Conservation (phyloP, 306 rosid genomes). For the Psophocarpus tetragonolobus region DNA sequence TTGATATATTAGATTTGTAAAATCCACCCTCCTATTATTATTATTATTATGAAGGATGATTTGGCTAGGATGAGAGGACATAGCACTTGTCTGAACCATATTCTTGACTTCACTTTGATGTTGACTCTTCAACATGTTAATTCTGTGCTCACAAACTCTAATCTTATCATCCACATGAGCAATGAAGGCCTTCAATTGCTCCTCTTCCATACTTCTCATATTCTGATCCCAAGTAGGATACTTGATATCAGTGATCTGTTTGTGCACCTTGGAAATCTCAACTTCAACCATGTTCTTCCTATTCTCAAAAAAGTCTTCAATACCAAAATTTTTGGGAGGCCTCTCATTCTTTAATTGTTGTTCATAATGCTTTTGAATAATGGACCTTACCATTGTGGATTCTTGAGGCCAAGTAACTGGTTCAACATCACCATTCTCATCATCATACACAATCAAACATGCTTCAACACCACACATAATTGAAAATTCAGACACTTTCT, state of each 20-base stretch:
- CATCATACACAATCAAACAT: neutral
- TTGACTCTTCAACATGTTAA: constrained; percentile 2
- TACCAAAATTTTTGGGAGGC: neutral
- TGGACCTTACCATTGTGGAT: no score
- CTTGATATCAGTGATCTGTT: neutral
- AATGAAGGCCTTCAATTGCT: neutral
- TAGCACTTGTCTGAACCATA: neutral
- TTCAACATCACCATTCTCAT: neutral
- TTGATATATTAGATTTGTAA: neutral
- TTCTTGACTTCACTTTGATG: neutral
- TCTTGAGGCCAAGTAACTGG: neutral
- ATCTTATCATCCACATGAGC: constrained; percentile 12
- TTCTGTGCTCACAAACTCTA: neutral
- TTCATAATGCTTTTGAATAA: neutral
- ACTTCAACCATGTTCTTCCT: constrained; percentile 8
- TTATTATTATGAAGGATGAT: neutral
- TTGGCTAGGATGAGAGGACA: neutral
- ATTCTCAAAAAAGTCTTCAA: constrained; percentile 8
- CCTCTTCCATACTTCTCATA: neutral
- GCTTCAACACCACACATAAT: neutral
- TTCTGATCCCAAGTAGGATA: constrained; percentile 37
- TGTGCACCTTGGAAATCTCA: constrained; percentile 4
- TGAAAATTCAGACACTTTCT: neutral
- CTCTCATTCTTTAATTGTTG: neutral
- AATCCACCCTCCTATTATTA: neutral